Evolutionary conservation across 2,329 filamentous ascomycete genomes (phyloP).

Genomic region (Curvularia verruculosa): DNA sequence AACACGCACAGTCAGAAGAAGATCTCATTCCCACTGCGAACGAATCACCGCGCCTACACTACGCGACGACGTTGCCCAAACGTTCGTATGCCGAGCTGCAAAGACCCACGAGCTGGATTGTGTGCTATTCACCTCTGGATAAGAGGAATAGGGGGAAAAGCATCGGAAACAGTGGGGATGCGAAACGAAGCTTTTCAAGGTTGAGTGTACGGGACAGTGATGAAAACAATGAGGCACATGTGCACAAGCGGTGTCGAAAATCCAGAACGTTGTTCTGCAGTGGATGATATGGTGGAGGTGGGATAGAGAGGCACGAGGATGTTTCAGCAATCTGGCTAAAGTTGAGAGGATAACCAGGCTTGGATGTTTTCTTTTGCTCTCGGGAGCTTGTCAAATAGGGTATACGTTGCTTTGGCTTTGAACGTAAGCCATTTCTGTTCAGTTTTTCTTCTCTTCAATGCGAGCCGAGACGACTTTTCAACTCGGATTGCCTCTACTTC

Average conservation of each 20-base stretch:
- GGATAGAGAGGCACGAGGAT: background rate
- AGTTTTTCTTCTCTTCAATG: background rate
- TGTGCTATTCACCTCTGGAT: constrained; percentile 11
- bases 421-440: background rate
- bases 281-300: background rate
- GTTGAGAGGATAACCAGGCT: background rate
- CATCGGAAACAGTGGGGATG: background rate
- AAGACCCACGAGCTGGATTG: constrained; percentile 1
- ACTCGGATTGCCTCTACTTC: background rate
- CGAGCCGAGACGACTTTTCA: background rate
- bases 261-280: background rate
- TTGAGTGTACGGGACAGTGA: background rate
- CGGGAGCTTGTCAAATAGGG: background rate
- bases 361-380: background rate
- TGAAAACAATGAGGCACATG: background rate
- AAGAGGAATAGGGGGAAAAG: constrained; percentile 4
- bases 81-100: constrained; percentile 1
- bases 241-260: background rate
- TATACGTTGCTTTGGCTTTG: background rate
- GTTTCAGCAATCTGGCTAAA: background rate
- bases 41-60: background rate
- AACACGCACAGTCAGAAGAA: constrained; percentile 8
- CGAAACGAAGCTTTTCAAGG: background rate
- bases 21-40: constrained; percentile 1
- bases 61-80: too few species aligned